Conservation (phyloP, 2,329 filamentous ascomycete species). For the Ascocoryne sarcoides region DNA sequence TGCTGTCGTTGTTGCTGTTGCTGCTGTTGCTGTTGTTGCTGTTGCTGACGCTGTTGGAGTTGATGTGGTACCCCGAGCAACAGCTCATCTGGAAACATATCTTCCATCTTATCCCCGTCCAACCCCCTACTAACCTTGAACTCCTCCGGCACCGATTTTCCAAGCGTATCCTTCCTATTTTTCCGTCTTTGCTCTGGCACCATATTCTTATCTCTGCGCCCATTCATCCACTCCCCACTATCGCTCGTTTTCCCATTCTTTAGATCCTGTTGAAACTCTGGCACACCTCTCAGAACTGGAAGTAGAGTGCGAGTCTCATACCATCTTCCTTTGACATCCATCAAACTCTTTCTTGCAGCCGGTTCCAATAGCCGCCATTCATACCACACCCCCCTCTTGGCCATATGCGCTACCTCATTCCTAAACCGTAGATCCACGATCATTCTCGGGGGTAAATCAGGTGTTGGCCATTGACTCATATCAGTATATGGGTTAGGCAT, state of each 20-base stretch:
- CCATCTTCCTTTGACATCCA: slow-evolving; percentile 50
- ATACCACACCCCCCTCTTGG: slow-evolving; percentile 21
- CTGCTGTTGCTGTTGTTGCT: neutral
- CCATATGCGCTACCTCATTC: slow-evolving; percentile 37
- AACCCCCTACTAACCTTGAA: slow-evolving; percentile 29
- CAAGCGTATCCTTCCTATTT: slow-evolving; percentile 28
- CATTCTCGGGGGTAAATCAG: slow-evolving; percentile 39
- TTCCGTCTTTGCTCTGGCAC: slow-evolving; percentile 23
- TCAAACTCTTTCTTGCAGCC: slow-evolving; percentile 27
- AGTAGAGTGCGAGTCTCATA: slow-evolving; percentile 47
- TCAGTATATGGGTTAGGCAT: slow-evolving; percentile 30
- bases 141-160: slow-evolving; percentile 26
- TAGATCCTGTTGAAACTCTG: slow-evolving; percentile 28
- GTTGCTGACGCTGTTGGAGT: neutral
- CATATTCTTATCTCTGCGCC: slow-evolving; percentile 32
- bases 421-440: slow-evolving; percentile 31
- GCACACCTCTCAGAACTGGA: slow-evolving; percentile 27
- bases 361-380: slow-evolving; percentile 27
- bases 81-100: slow-evolving; percentile 23
- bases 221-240: slow-evolving; percentile 37
- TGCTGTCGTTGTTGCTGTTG: neutral
- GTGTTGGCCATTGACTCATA: slow-evolving; percentile 31
- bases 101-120: slow-evolving; percentile 23
- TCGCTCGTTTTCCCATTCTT: slow-evolving; percentile 32
- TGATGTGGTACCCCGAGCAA: neutral